Conservation (phyloP, 2,329 filamentous ascomycete genomes). For the Myotisia sp. region DNA sequence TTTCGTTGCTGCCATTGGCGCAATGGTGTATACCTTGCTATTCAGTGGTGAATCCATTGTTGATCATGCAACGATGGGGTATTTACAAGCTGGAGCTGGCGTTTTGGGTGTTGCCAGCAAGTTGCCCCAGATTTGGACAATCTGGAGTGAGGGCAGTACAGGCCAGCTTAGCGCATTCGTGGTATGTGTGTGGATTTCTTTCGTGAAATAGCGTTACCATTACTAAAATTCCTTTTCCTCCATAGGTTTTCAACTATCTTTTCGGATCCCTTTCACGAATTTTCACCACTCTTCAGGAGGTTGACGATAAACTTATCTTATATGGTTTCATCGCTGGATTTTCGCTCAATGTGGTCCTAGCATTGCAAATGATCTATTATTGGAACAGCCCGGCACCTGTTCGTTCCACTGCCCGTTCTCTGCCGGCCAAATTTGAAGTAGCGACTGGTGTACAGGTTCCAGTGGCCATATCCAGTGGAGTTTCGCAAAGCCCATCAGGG, state of each 20-base stretch:
- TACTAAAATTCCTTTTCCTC: slow-evolving; percentile 3
- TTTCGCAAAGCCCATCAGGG: slow-evolving; percentile 26
- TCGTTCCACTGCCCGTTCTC: slow-evolving; percentile 2
- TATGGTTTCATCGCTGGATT: slow-evolving; percentile 91
- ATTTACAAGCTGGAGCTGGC: slow-evolving; percentile 73
- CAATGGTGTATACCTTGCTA: slow-evolving; percentile 56
- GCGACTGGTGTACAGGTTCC: slow-evolving; percentile 14
- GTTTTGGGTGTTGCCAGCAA: slow-evolving; percentile 77
- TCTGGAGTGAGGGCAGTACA: slow-evolving; percentile 72
- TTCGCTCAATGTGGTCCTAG: slow-evolving; percentile 72
- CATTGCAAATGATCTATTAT: slow-evolving; percentile 86
- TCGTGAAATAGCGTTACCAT: slow-evolving; percentile 2
- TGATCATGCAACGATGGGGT: slow-evolving; percentile 51
- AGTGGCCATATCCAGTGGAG: slow-evolving; percentile 27
- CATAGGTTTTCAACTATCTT: slow-evolving; percentile 94
- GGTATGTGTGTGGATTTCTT: slow-evolving; percentile 40
- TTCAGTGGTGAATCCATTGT: slow-evolving; percentile 44
- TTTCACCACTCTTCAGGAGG: slow-evolving; percentile 95
- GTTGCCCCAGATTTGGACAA: slow-evolving; percentile 78
- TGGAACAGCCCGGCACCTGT: slow-evolving; percentile 52
- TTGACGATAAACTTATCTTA: slow-evolving; percentile 89
- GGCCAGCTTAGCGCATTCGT: slow-evolving; percentile 95
- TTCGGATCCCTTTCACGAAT: slow-evolving; percentile 82
- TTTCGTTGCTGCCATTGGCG: slow-evolving; percentile 64
- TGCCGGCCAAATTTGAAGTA: slow-evolving; percentile 23